Conservation (phyloP, 371 early-diverging fungal species). For the Choanephora cucurbitarum region DNA sequence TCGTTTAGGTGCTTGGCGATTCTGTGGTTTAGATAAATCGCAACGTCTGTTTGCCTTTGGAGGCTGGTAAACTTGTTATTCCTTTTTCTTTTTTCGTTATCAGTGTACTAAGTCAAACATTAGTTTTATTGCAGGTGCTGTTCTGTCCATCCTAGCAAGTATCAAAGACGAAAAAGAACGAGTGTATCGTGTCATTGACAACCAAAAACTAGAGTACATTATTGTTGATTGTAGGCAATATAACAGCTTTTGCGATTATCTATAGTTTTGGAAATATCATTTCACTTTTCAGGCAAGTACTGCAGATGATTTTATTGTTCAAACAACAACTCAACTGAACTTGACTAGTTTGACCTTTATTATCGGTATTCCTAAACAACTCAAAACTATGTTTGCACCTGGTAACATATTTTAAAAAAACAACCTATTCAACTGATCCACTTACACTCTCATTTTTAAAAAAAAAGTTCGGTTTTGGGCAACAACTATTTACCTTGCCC, state of each 20-base stretch:
- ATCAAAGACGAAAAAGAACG: not conserved
- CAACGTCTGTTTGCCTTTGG: slow-evolving; percentile 92
- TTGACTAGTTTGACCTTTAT: slow-evolving; percentile 88
- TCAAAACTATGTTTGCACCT: slow-evolving; percentile 85
- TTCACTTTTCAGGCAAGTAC: slow-evolving; percentile 72
- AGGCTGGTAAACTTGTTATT: slow-evolving; percentile 47
- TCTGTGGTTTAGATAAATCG: slow-evolving; percentile 68
- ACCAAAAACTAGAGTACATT: slow-evolving; percentile 65
- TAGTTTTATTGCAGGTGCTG: slow-evolving; percentile 75
- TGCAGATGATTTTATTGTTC: not conserved
- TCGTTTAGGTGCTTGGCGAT: slow-evolving; percentile 44
- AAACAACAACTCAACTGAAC: not conserved
- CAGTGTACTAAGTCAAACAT: not conserved
- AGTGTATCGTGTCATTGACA: slow-evolving; percentile 5
- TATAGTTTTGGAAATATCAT: slow-evolving; percentile 90
- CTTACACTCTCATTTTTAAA: not conserved
- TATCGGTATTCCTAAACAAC: slow-evolving; percentile 81
- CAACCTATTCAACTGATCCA: too few relatives aligned
- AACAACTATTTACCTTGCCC: slow-evolving; percentile 27
- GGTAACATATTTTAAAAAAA: slow-evolving; percentile 34
- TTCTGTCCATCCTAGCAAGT: slow-evolving; percentile 74
- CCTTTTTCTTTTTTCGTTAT: not conserved
- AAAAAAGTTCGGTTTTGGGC: slow-evolving; percentile 28
- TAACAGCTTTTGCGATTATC: slow-evolving; percentile 82
- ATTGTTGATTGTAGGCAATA: slow-evolving; percentile 54